Base-by-base conservation (phyloP, 805 yeast genomes). In the Nakazawaea laoshanensis region DNA sequence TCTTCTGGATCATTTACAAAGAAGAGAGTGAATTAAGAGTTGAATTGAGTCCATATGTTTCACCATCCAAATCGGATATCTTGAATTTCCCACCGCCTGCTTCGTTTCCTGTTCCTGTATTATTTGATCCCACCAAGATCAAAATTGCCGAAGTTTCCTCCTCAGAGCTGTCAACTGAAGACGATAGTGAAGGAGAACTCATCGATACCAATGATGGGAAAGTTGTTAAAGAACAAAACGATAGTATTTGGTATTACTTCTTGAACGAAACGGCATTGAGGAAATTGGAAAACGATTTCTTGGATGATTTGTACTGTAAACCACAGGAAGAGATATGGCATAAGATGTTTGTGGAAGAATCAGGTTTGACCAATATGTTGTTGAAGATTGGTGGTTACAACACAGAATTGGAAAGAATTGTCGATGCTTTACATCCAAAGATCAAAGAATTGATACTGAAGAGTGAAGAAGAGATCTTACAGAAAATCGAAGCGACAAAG, bases 201-300 rank as follows among this genome's bases (percentile, higher is more conserved):
- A 29, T 36, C 7, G 23, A 24, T 17, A 25, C 24, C 3, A 28
- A 29, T 21, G 32, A 36, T 20, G 34, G 42, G 5, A 43, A 40
- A 19, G 47, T 38, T 24, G 55, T 53, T 27, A 53, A 47, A 28
- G 42, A 44, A 30, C 52, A 54, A 18, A 30, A 35, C 21, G 34
- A 35, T 17, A 35, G n/a, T 36, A 47, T 60, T 15, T 61, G 65
- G 67, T 58, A 57, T 41, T 60, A 40, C 30, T 61, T 53, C 36
- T 42, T 60, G 26, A 60, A 64, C 0, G 67, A 61, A 37, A 48
- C 57, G 5, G 67, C 67, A 0, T 55, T 58, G 13, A 42, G 65
- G 19, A 59, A 60, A 42, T 49, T 59, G 13, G 67, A 60, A 36
- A 61, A 61, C 42, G 46, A 40, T 18, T 43, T 61, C 47, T 55